phyloP scores from a whole-genome alignment of 1,284 basidiomycete species.

The Neolentinus lepideus region DNA sequence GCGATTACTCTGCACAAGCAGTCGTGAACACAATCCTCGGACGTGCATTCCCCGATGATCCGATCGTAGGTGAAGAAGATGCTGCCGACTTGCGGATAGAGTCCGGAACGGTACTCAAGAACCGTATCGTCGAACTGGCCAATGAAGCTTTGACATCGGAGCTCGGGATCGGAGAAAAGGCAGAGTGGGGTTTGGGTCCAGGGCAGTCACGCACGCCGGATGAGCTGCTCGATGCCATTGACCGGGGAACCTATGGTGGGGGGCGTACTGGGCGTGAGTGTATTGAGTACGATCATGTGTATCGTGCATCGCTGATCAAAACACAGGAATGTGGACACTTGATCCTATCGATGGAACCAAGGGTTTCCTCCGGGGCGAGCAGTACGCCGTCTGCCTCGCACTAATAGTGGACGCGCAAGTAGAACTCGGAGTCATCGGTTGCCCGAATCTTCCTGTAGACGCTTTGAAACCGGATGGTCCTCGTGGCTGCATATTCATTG shows the following conservation, averaged over 20 bases:
- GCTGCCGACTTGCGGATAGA: conserved; percentile 68
- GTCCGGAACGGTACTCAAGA: conserved; percentile 43
- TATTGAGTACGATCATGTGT: neutral
- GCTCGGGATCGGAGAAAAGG: conserved; percentile 41
- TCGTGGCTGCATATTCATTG: conserved; percentile 80
- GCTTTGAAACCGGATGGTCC: conserved; percentile 48
- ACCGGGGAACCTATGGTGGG: conserved; percentile 79
- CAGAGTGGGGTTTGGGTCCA: conserved; percentile 63
- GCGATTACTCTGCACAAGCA: conserved; percentile 87
- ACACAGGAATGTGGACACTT: conserved; percentile 79
- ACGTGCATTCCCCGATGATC: conserved; percentile 77
- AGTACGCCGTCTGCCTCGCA: conserved; percentile 95
- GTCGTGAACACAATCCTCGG: conserved; percentile 77
- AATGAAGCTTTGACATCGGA: conserved; percentile 71
- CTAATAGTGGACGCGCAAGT: conserved; percentile 83
- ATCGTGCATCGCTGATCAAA: neutral
- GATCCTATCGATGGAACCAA: conserved; percentile 94
- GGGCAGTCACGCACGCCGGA: conserved; percentile 38
- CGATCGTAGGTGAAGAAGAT: conserved; percentile 95
- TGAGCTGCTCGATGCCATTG: conserved; percentile 79
- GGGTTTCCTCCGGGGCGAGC: conserved; percentile 93
- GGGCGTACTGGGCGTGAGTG: conserved; percentile 74
- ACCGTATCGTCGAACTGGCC: conserved; percentile 77
- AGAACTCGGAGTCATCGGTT: conserved; percentile 89
- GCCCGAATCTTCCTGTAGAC: conserved; percentile 83